Base-by-base conservation (phyloP, 1,284 basidiomycete species). In the Athelia sp. region DNA sequence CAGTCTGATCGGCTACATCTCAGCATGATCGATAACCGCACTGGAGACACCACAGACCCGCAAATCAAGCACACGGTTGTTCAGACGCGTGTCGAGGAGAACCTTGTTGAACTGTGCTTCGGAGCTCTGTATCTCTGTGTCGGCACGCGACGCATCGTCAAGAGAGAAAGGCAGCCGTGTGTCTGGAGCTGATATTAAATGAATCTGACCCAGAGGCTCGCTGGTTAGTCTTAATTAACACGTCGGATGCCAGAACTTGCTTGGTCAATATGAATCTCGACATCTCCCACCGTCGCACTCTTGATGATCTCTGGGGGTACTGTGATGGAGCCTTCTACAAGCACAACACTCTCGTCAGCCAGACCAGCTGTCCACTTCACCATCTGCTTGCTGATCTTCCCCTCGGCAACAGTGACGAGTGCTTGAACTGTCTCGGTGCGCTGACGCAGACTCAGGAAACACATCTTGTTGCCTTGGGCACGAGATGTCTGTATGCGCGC, bases 351-450 rank as follows among this genome's bases (percentile, higher is more conserved):
- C 73, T 99, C 97, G 56, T 84, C 78, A 32, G 86, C 75, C 46
- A 99, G 74, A 35, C 81, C 65, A 18, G 84, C 84, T 15, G 88
- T 83, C 87, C 90, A 99, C 70, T 96, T 98, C 49, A 93, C 82
- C 97, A 99, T 99, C 68, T 97, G 94, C 69, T 95, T 97, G 56
- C 93, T 98, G 15, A 99, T 80, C 61, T 87, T 87, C 52, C 86
- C 88, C 19, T 86, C 82, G 32, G 89, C 75, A 43, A 90, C 82
- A 36, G 79, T 74, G 45, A 98, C 73, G 15, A 98, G 74, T 36
- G 90, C 93, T 68, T 99, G 97, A 3, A 99, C 85, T 2, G 95
- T 91, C 63, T 91, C 80, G 34, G 81, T 86, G 58, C 91, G 83
- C 67, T 99, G 94, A 51, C 97, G 89, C 53, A 99, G 78, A 61